Percentiles rank a stretch among this genome's conserved stretches.
These are phyloP conservation scores for Saccharomycopsis capsularis DNA, from an alignment of 805 yeast species.

Conservation along the genomic window DNA sequence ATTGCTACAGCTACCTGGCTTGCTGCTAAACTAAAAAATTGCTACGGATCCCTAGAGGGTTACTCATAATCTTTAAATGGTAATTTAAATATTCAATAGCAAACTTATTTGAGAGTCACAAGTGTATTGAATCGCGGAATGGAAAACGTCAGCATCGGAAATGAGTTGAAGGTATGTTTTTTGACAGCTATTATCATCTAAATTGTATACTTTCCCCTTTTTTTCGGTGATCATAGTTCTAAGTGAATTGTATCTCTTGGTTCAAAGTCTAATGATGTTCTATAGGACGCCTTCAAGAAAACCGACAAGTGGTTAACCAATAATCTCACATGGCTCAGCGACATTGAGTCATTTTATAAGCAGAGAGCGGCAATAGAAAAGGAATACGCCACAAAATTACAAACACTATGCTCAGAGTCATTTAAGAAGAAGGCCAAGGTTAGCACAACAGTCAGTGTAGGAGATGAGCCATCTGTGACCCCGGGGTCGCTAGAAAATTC, in stretches of 20 bases:
- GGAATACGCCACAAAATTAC: slow-evolving; percentile 69
- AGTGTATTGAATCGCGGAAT: too few relatives aligned
- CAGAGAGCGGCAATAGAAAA: slow-evolving; percentile 78
- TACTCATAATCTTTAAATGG: too few relatives aligned
- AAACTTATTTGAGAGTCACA: too few relatives aligned
- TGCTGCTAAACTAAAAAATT: too few relatives aligned
- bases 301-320: slow-evolving; percentile 74
- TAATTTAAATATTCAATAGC: too few relatives aligned
- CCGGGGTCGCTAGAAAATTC: slow-evolving; percentile 95
- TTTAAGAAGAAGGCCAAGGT: slow-evolving; percentile 69
- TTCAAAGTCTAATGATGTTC: too few relatives aligned
- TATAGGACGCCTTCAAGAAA: slow-evolving; percentile 41
- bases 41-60: too few relatives aligned
- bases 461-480: slow-evolving; percentile 82
- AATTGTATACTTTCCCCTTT: background rate
- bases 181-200: background rate
- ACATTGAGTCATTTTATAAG: slow-evolving; percentile 73
- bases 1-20: too few relatives aligned
- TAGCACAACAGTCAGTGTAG: slow-evolving; percentile 70
- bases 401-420: slow-evolving; percentile 57
- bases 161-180: slow-evolving; percentile 20
- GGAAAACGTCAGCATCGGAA: slow-evolving; percentile 26
- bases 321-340: slow-evolving; percentile 69
- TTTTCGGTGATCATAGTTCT: background rate
- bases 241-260: background rate